Evolutionary conservation across 257 asterid genomes (phyloP).

Genomic region (Gentiana dahurica): DNA sequence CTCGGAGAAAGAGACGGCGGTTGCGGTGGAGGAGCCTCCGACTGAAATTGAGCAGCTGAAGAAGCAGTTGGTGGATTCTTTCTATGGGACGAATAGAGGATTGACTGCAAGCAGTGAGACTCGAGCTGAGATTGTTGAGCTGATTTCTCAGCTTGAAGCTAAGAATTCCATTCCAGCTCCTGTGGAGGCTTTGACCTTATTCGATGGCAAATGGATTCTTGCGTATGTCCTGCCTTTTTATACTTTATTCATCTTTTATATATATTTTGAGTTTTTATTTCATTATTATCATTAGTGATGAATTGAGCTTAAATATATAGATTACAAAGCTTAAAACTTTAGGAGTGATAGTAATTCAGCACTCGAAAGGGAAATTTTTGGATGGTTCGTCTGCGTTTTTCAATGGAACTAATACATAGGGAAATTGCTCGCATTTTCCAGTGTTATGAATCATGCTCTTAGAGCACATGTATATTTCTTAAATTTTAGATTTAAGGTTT

Average conservation of each 20-base stretch:
- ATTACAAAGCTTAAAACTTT: no score
- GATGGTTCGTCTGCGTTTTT: no score
- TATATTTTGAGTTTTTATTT: background rate
- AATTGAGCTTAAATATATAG: no score
- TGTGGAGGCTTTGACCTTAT: conserved; percentile 65
- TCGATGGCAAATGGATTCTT: conserved; percentile 93
- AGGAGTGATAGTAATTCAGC: no score
- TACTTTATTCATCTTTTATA: background rate
- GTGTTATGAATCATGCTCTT: no score
- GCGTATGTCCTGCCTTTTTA: conserved; percentile 36
- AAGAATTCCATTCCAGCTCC: conserved; percentile 85
- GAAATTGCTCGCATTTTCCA: no score
- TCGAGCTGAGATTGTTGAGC: conserved; percentile 78
- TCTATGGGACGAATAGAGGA: conserved; percentile 77
- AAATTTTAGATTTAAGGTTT: background rate
- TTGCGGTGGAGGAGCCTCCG: conserved; percentile 27
- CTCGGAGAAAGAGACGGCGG: conserved; percentile 33
- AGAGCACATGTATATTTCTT: no score
- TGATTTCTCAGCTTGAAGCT: conserved; percentile 73
- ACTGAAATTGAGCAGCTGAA: conserved; percentile 46
- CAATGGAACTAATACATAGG: no score
- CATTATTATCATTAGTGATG: no score
- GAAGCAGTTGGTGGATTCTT: conserved; percentile 54
- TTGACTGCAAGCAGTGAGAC: conserved; percentile 72
- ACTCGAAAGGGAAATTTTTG: no score